Conservation (phyloP, 2,329 filamentous ascomycete species). For the Sclerotinia glacialis region DNA sequence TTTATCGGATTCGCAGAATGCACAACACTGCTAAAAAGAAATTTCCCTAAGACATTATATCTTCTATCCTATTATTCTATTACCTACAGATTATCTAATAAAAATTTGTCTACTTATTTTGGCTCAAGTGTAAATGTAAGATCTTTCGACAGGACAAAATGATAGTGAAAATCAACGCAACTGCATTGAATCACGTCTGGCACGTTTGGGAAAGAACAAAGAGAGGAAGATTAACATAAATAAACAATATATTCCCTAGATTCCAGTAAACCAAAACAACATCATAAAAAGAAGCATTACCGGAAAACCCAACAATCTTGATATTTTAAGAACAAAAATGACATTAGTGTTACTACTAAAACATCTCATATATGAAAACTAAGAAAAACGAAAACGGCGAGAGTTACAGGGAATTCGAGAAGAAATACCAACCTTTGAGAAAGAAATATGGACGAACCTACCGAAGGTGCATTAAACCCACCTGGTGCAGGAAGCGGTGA, state of each 20-base stretch:
- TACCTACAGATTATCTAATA: not conserved
- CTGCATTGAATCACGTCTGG: not conserved
- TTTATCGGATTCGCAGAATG: not conserved
- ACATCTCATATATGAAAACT: not conserved
- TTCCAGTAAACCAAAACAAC: not conserved
- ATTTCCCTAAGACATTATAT: too few species aligned
- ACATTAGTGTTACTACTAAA: not conserved
- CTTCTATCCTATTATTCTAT: too few species aligned
- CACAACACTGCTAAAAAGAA: too few species aligned
- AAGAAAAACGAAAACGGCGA: not conserved
- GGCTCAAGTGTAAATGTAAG: constrained; percentile 4
- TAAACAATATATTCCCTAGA: not conserved
- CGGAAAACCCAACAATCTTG: not conserved
- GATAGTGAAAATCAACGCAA: not conserved
- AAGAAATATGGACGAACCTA: not conserved
- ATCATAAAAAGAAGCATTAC: not conserved
- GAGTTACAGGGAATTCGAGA: not conserved
- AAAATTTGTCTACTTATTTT: not conserved
- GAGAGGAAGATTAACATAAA: not conserved
- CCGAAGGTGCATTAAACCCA: not conserved
- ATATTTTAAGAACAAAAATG: not conserved
- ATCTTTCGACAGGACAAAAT: not conserved
- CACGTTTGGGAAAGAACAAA: not conserved
- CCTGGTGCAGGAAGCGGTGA: not conserved
- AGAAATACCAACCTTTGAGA: not conserved